Percentiles rank a stretch among this genome's conserved stretches.
These are phyloP conservation scores for Raffaelea arxii DNA, from an alignment of 2,329 filamentous ascomycete genomes.

Conservation along the genomic window DNA sequence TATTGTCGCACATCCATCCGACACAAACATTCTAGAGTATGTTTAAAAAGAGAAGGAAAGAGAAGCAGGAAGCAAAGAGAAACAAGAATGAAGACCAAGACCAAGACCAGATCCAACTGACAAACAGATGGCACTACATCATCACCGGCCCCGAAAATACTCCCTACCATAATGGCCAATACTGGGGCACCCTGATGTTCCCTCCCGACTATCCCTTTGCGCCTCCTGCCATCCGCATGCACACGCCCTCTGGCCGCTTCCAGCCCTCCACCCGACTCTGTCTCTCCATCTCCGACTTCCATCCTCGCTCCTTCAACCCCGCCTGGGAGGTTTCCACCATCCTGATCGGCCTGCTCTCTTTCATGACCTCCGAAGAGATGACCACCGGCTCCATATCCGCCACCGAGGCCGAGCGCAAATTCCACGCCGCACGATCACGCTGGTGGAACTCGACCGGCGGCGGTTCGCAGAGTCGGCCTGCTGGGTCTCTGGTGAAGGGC, in stretches of 20 bases:
- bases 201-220: slow-evolving; percentile 96
- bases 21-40: slow-evolving; percentile 83
- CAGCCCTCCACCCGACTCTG: slow-evolving; percentile 87
- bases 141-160: slow-evolving; percentile 91
- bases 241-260: slow-evolving; percentile 92
- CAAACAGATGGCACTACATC: slow-evolving; percentile 77
- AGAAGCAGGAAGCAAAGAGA: too few relatives aligned
- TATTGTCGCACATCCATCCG: slow-evolving; percentile 81
- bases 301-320: slow-evolving; percentile 95
- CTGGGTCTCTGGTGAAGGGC: slow-evolving; percentile 48
- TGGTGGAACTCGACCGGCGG: slow-evolving; percentile 98
- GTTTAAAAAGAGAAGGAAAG: slow-evolving; percentile 14
- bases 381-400: slow-evolving; percentile 84
- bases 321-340: slow-evolving; percentile 98
- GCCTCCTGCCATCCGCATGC: slow-evolving; percentile 96
- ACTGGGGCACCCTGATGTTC: slow-evolving; percentile 96
- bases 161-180: slow-evolving; percentile 89
- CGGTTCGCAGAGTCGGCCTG: slow-evolving; percentile 54
- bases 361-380: slow-evolving; percentile 99
- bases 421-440: slow-evolving; percentile 65
- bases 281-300: slow-evolving; percentile 93
- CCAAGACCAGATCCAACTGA: neutral
- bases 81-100: too few relatives aligned
- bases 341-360: slow-evolving; percentile 82
- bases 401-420: slow-evolving; percentile 65